A percentile compares a stretch with the other conserved stretches of the same genome.
Conservation (phyloP, 257 asterid species). For the Leonotis leonurus region DNA sequence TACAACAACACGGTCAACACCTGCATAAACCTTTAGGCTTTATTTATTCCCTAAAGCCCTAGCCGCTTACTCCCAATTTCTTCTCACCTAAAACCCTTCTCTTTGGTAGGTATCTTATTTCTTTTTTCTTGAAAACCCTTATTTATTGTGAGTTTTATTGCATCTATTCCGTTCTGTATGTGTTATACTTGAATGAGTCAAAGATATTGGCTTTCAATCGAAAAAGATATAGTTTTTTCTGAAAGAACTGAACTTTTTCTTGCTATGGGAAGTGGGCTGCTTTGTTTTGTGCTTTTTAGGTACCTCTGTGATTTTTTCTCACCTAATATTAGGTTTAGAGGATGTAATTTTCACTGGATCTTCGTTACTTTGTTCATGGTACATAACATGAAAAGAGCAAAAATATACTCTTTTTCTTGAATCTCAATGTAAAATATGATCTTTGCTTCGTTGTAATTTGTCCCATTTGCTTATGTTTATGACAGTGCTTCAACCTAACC, state of each 20-base stretch:
- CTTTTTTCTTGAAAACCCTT: neutral
- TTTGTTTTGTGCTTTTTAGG: neutral
- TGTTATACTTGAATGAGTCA: neutral
- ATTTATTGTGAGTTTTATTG: neutral
- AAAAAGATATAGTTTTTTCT: neutral
- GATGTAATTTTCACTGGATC: neutral
- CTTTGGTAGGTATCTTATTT: slow-evolving; percentile 4
- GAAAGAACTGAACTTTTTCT: neutral
- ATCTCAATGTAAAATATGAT: neutral
- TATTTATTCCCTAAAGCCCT: too few relatives aligned
- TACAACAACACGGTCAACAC: too few relatives aligned
- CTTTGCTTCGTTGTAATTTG: neutral
- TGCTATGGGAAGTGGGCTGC: neutral
- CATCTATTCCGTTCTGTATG: neutral
- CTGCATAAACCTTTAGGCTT: too few relatives aligned
- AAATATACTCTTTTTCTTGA: too few relatives aligned
- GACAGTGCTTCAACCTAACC: too few relatives aligned
- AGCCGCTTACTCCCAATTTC: too few relatives aligned
- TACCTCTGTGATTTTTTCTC: neutral
- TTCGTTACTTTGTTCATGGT: neutral
- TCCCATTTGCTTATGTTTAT: too few relatives aligned
- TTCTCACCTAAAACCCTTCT: neutral
- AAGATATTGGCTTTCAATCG: neutral
- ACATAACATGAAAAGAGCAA: neutral
- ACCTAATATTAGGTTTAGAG: neutral